Conservation (phyloP, 345 rosid genomes). For the Geranium brycei region DNA sequence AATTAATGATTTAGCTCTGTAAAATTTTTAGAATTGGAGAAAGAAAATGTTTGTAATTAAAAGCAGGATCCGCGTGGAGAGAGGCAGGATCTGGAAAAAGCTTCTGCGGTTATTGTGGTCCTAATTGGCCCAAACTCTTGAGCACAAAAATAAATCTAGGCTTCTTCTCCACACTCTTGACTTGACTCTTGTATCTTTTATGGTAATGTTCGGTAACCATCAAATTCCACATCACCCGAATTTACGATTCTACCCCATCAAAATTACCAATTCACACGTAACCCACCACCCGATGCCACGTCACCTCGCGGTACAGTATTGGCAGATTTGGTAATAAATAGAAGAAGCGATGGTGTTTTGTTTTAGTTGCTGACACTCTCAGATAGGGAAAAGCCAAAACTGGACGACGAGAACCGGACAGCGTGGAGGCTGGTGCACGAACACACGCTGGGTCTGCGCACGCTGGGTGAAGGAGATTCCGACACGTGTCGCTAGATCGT, state of each 20-base stretch:
- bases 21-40: too few species aligned
- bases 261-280: background rate
- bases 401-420: background rate
- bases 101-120: too few species aligned
- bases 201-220: background rate
- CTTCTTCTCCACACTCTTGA: background rate
- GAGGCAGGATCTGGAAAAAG: background rate
- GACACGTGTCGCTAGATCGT: background rate
- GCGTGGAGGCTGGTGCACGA: background rate
- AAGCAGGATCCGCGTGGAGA: background rate
- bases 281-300: background rate
- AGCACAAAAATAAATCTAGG: background rate
- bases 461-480: background rate
- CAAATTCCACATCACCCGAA: background rate
- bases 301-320: too few species aligned
- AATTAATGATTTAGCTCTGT: too few species aligned
- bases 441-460: background rate
- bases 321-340: too few species aligned
- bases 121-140: background rate
- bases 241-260: background rate
- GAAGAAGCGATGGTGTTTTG: too few species aligned
- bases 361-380: too few species aligned
- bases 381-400: background rate
- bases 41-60: too few species aligned
- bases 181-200: background rate